Conservation (phyloP, 1,284 basidiomycete species). For the Melanopsichium pennsylvanicum region DNA sequence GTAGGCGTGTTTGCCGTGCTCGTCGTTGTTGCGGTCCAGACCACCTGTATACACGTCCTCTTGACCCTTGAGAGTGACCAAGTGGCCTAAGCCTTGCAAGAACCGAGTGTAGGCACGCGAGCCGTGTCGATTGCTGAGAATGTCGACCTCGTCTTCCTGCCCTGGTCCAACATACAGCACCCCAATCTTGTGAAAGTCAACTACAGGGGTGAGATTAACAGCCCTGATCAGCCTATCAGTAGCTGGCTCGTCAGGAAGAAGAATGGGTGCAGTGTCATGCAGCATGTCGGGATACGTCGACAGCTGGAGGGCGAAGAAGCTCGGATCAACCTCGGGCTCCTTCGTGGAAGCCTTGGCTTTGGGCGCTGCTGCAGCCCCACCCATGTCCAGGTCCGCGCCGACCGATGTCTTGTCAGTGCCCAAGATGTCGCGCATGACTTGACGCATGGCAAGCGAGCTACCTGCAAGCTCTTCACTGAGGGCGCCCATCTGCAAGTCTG, state of each 20-base stretch:
- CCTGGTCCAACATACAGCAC: slow-evolving; percentile 94
- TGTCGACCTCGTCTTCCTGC: slow-evolving; percentile 84
- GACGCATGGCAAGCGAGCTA: slow-evolving; percentile 40
- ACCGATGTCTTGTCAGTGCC: slow-evolving; percentile 14
- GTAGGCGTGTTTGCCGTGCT: slow-evolving; percentile 72
- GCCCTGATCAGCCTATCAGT: slow-evolving; percentile 75
- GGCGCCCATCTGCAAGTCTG: slow-evolving; percentile 2
- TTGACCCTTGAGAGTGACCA: slow-evolving; percentile 84
- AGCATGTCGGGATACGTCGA: slow-evolving; percentile 69
- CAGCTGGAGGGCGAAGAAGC: slow-evolving; percentile 85
- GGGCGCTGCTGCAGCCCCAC: neutral
- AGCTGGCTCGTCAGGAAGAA: slow-evolving; percentile 69
- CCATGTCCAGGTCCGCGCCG: neutral
- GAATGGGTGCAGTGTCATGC: slow-evolving; percentile 64
- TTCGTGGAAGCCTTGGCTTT: slow-evolving; percentile 15
- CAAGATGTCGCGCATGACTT: slow-evolving; percentile 50
- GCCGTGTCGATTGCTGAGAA: slow-evolving; percentile 87
- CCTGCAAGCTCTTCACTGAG: slow-evolving; percentile 10
- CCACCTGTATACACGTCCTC: slow-evolving; percentile 91
- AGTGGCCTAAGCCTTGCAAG: slow-evolving; percentile 83
- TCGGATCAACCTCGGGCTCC: slow-evolving; percentile 74
- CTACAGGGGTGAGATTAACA: slow-evolving; percentile 88
- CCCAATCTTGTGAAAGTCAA: slow-evolving; percentile 96
- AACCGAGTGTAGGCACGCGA: slow-evolving; percentile 94
- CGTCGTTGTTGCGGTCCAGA: slow-evolving; percentile 85